Evolutionary conservation across 495 filamentous ascomycete species (phyloP).

Genomic region (Talaromyces thailandensis): DNA sequence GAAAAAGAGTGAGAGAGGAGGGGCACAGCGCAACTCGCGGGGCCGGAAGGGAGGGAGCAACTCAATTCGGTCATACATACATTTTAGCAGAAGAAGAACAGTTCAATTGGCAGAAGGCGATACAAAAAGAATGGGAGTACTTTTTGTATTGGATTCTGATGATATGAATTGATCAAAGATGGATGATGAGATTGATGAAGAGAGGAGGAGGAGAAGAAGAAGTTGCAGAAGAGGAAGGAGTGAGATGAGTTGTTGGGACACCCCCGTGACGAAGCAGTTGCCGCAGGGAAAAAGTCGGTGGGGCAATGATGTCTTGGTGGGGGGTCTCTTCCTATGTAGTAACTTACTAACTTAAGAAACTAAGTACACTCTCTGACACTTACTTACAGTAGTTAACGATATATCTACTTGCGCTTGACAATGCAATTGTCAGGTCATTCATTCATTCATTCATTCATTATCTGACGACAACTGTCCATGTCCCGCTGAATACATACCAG

Average conservation of each 20-base stretch:
- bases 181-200: slow-evolving; percentile 3
- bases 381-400: too few species aligned
- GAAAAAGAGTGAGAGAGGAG: neutral
- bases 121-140: neutral
- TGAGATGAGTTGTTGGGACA: neutral
- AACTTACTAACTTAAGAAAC: too few species aligned
- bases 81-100: neutral
- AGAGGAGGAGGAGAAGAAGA: slow-evolving; percentile 3
- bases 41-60: neutral
- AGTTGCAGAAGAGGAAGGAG: neutral
- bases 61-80: neutral
- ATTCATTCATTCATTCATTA: too few species aligned
- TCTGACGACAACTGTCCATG: neutral
- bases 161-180: neutral
- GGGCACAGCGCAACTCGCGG: neutral
- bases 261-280: neutral
- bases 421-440: neutral
- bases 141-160: slow-evolving; percentile 3
- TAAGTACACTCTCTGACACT: too few species aligned
- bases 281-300: neutral
- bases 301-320: neutral
- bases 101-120: slow-evolving; percentile 4
- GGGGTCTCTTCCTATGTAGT: neutral
- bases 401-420: too few species aligned
- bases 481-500: too few species aligned